Evolutionary conservation across 805 yeast species (phyloP).

Genomic region (Candida sithepensis): DNA sequence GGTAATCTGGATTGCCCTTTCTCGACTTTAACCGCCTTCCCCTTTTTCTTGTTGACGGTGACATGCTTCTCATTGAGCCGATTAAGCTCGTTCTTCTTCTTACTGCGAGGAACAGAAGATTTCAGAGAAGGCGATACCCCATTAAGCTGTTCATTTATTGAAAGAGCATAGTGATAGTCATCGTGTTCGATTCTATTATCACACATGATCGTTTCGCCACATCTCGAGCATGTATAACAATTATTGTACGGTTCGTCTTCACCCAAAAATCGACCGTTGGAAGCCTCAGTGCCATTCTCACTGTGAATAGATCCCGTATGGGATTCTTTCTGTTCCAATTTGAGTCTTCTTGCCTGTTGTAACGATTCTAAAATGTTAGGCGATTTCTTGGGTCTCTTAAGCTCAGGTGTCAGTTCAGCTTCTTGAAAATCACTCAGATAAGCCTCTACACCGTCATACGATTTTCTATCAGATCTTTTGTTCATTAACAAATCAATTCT

Average conservation of each 20-base stretch:
- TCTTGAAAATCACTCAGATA: background rate
- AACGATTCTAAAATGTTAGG: constrained; percentile 4
- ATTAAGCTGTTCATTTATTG: constrained; percentile 19
- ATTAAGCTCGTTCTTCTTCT: no score
- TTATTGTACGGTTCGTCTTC: constrained; percentile 1
- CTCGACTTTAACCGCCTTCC: constrained; percentile 1
- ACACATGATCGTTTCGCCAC: constrained; percentile 6
- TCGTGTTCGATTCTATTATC: constrained; percentile 19
- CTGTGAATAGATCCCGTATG: no score
- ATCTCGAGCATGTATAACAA: constrained; percentile 13
- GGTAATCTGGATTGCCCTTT: constrained; percentile 17
- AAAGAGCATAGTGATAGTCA: constrained; percentile 29
- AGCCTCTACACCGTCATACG: background rate
- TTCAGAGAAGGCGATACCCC: no score
- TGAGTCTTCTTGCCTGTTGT: background rate
- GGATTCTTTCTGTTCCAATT: background rate
- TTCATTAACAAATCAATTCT: constrained; percentile 24
- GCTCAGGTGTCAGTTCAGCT: background rate
- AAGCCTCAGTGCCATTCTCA: no score
- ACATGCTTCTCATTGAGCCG: no score
- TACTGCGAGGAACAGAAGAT: no score
- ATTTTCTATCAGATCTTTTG: background rate
- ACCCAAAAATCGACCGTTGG: no score
- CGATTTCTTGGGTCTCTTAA: background rate
- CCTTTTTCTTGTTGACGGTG: constrained; percentile 2